Evolutionary conservation across 2,329 filamentous ascomycete genomes (phyloP), one percentile per base, ranked within the genome.

Genomic region (Balansia obtecta): DNA sequence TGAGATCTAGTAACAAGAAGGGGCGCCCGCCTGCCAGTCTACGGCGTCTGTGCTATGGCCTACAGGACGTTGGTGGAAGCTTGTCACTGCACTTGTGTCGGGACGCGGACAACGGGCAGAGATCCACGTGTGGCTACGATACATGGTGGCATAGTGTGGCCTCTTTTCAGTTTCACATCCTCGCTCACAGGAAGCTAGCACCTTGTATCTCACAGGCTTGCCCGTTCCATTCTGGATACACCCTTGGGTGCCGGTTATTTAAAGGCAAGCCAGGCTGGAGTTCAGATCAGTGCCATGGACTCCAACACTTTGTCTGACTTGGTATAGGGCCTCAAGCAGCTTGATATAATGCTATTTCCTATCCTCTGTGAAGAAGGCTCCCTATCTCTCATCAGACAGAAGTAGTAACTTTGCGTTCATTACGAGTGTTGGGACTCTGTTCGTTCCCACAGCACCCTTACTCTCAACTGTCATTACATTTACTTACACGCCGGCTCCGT

Each of bases 121-220:
- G 39, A 39, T 37, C 46, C 46, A 48, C 46, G 46, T 48, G 46
- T 39, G 34, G 40, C 33, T 37, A 43, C 46, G 33, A n/a, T 43
- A 48, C 46, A 27, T 48, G 30, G 39, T 48, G 39, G 33, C 30
- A 43, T 34, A 33, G 46, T 43, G 30, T 48, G 46, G 32, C 39
- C 16, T 34, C 22, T 22, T 22, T 42, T 27, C 13, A 42, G 46
- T 48, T 48, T 48, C 46, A 48, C 46, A n/a, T 46, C 37, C 42
- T 22, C 30, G 39, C 30, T 37, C 30, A 43, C 46, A 43, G 34
- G 39, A 22, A 11, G 20, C 42, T 30, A 42, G 39, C 42, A 22
- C 46, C 46, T 43, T 43, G 30, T 48, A 22, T 30, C 46, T 48
- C 39, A 43, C 39, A 43, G 16, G 15, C 20, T 27, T 37, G 39